phyloP scores from a whole-genome alignment of 2,329 filamentous ascomycete species.

The Daldinia sp. region DNA sequence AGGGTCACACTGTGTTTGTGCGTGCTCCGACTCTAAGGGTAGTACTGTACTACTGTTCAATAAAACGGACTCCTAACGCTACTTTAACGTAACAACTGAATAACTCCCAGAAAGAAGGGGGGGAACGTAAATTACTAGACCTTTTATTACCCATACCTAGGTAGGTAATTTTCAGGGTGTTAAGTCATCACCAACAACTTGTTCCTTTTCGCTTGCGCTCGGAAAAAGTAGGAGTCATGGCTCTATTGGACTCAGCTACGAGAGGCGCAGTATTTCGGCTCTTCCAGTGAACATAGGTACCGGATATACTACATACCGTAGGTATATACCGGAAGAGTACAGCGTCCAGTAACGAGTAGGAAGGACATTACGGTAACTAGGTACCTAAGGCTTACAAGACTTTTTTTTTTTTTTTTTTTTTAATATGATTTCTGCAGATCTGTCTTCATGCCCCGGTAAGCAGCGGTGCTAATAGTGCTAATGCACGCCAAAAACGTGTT shows the following conservation, averaged over 20 bases:
- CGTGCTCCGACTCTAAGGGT: neutral
- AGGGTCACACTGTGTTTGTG: constrained; percentile 35
- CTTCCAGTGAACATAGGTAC: constrained; percentile 16
- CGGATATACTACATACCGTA: neutral
- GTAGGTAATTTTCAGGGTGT: neutral
- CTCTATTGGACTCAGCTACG: constrained; percentile 35
- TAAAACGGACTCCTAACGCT: constrained; percentile 1
- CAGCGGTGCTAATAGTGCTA: constrained; percentile 27
- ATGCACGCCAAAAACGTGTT: constrained; percentile 38
- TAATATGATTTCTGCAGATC: constrained; percentile 38
- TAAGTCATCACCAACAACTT: neutral
- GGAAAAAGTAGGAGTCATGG: constrained; percentile 6
- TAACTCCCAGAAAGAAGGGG: neutral
- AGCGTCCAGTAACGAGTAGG: constrained; percentile 27
- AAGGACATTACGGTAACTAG: constrained; percentile 24
- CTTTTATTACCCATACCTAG: neutral
- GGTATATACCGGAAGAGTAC: constrained; percentile 2
- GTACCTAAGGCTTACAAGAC: constrained; percentile 33
- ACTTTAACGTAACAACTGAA: neutral
- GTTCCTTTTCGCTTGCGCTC: neutral
- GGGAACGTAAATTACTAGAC: neutral
- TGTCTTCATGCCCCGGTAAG: constrained; percentile 27
- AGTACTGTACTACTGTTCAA: neutral
- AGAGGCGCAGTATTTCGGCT: constrained; percentile 19
- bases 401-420: neutral